Evolutionary conservation across 2,329 filamentous ascomycete genomes (phyloP), one percentile per base, ranked within the genome.

Genomic region (Calonectria henricotiae): DNA sequence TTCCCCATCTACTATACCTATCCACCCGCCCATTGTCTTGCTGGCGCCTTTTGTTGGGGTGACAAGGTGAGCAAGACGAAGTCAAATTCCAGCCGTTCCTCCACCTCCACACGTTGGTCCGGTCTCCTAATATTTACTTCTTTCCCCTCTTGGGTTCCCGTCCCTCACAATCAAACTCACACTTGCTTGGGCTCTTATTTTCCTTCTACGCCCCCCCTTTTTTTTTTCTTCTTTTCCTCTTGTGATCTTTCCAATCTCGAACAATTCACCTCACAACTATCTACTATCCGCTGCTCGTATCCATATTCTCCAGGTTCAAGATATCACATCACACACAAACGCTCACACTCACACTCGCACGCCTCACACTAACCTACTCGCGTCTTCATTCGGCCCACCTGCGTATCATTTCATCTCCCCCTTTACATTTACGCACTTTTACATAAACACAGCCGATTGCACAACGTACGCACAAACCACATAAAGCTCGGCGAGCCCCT

Each of bases 41-140:
- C 43, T 54, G 46, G 62, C 54, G n/a, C 58, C 66, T 69, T 69
- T 69, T 69, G 62, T 62, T 69, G 62, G 67, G 51, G 39, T 35
- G 55, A 61, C 35, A 11, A 37, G 9, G 9, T 37, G 61, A 51
- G 66, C 66, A 68, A 32, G 62, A 58, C 30, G 30, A 63, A 55
- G 32, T 62, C 41, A 58, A 58, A 46, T 47, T 62, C 47, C 61
- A 39, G 32, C 61, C 32, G 60, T 61, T 61, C 55, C 55, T 61
- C 41, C 61, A 60, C 49, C 39, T 64, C 60, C 65, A 46, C 60
- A 44, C 65, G 37, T 39, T 54, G 37, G 46, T 55, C 65, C 51
- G 35, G 35, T 61, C 58, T 60, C 64, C 32, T 37, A 25, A 49
- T 47, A 35, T 58, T 66, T 41, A 55, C 43, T 39, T 58, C 43